Base-by-base conservation (phyloP, 2,329 filamentous ascomycete species). In the Xylariaceae sp. region DNA sequence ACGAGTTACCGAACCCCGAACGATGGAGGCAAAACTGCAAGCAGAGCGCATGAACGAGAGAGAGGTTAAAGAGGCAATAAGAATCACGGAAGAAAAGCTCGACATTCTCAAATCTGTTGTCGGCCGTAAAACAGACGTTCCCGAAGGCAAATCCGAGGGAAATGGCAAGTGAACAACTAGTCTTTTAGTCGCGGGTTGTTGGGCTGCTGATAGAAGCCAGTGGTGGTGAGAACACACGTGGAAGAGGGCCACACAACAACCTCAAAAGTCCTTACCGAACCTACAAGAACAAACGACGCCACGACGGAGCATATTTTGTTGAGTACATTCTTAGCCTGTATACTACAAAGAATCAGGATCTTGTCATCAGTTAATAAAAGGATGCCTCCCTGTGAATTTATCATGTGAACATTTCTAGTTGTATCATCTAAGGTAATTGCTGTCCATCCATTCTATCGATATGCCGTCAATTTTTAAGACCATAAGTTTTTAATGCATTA, bases 31-130 rank as follows among this genome's bases (percentile, higher is more conserved):
- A 54, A 83, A 78, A 66, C 60, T 84, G 47, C 73, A 75, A 7
- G 75, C 80, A 55, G 78, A 81, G 61, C 75, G 75, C 47, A 88
- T 92, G 81, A 83, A 84, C 46, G 83, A 88, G 63, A 77, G 82
- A 35, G 86, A 94, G 68, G 80, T 95, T 56, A 81, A 85, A 60
- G 83, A 95, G 73, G 88, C 90, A 26, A 92, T 96, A 57, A 77
- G 81, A 51, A 82, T 95, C 32, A 96, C 92, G 2, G 89, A 96
- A 68, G 87, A 96, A 74, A 87, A 89, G 66, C 74, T 99, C 34
- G 79, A 81, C 53, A 81, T 87, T 42, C 73, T 99, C 59, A 91
- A 91, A 71, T 79, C 81, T 42, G 87, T 89, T 32, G 78, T 92
- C 50, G 80, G 81, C 59, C 79, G 77, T 67, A 83, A 78, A 67